Evolutionary conservation across 139 green algal species (phyloP).

Genomic region (Diplosphaera chodatii): DNA sequence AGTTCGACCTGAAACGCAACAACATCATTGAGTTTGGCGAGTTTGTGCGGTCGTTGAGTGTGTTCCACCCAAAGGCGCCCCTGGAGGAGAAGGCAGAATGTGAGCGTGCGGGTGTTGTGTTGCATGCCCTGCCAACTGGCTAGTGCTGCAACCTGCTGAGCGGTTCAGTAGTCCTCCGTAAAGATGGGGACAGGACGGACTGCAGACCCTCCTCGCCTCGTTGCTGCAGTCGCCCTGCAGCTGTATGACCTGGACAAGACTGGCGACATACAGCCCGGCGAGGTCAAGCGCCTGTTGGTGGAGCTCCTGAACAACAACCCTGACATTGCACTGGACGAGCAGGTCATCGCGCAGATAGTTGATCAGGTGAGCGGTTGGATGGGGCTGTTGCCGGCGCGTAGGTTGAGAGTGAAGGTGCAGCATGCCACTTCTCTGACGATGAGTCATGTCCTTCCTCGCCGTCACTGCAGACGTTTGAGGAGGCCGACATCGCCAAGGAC

Average conservation of each 20-base stretch:
- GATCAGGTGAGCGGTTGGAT: conserved; percentile 41
- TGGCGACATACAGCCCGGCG: conserved; percentile 46
- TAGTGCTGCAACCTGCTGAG: no score
- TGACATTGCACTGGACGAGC: conserved; percentile 48
- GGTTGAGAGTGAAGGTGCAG: no score
- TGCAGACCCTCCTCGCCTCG: no score
- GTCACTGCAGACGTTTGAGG: conserved; percentile 45
- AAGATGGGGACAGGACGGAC: no score
- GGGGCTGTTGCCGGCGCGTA: no score
- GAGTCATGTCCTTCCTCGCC: not conserved
- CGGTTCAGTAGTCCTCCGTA: no score
- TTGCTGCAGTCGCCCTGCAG: conserved; percentile 62
- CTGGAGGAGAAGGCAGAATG: conserved; percentile 54
- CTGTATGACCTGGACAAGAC: conserved; percentile 62
- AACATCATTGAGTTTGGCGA: conserved; percentile 70
- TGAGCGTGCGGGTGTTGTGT: conserved; percentile 8
- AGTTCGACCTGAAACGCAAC: conserved; percentile 67
- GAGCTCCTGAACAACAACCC: conserved; percentile 61
- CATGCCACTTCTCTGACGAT: no score
- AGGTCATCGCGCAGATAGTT: conserved; percentile 45
- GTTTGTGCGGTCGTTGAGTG: conserved; percentile 49
- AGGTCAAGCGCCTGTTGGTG: conserved; percentile 56
- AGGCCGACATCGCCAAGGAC: conserved; percentile 52
- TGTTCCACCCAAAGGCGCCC: conserved; percentile 60
- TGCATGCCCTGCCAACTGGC: no score